Base-by-base conservation (phyloP, 2,329 filamentous ascomycete genomes). In the Aspergillus brasiliensis region DNA sequence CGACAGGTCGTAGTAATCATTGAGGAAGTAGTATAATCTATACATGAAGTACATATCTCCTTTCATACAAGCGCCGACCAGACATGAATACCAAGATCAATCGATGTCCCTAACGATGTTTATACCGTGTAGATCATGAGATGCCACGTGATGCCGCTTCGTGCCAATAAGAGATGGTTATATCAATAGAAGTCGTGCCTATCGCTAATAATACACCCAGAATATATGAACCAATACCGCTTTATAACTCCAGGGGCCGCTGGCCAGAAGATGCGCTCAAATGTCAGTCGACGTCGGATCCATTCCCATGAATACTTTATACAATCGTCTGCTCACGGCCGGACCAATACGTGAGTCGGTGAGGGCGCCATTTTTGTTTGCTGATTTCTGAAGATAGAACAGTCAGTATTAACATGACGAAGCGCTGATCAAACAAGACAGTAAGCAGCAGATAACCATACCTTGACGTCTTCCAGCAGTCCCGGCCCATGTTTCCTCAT, bases 381-480 rank as follows among this genome's bases (percentile, higher is more conserved):
- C 78, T 11, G 75, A 79, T 79, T 82, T 82, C 73, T 80, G 62
- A 3, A 13, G 7, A 25, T 15, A n/a, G 23, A 17, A 58, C 10
- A 49, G 17, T n/a, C 28, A 31, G 19, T 19, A 46, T 40, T 19
- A n/a, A 8, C 4, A 27, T 11, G n/a, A 15, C 28, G 11, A 28
- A 19, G 38, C n/a, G n/a, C n/a, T 8, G n/a, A 21, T 2, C 2
- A 5, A 40, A 28, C 5, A 19, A 47, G 11, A 5, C 0, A 27
- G 17, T 8, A 51, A 28, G 44, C 8, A 21, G 21, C 21, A 21
- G 8, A 13, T 47, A 28, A 40, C 61, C 62, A 55, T 70, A 79
- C 78, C 70, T 77, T 77, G 5, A 91, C 83, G 55, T 84, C 80
- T 68, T 89, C 85, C n/a, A 94, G 73, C 48, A 83, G 81, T 6